Conservation (phyloP, 768 basidiomycete species). For the Dacryopinax primogenitus region DNA sequence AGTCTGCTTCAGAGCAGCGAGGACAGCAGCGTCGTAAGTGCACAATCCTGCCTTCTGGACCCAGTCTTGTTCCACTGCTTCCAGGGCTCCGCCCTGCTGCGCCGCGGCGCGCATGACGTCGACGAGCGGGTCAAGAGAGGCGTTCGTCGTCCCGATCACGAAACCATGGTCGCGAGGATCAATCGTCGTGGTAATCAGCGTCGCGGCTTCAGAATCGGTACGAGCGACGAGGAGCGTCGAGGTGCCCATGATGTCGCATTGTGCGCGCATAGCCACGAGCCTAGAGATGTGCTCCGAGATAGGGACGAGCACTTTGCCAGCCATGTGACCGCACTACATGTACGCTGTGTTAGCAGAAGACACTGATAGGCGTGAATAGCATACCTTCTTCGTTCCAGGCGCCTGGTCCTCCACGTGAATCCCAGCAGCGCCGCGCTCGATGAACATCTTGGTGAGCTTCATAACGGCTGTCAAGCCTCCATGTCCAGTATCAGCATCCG, state of each 20-base stretch:
- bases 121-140: conserved; percentile 55
- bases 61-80: conserved; percentile 85
- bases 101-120: conserved; percentile 76
- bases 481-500: conserved; percentile 97
- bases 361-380: conserved; percentile 24
- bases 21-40: conserved; percentile 52
- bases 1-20: conserved; percentile 44
- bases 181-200: conserved; percentile 90
- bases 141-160: conserved; percentile 83
- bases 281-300: conserved; percentile 97
- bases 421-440: conserved; percentile 95
- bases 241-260: conserved; percentile 98
- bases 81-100: conserved; percentile 61
- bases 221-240: conserved; percentile 86
- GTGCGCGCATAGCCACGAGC: conserved; percentile 88
- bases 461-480: conserved; percentile 96
- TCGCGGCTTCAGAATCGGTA: conserved; percentile 96
- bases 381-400: conserved; percentile 83
- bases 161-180: conserved; percentile 96
- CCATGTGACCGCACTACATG: conserved; percentile 65
- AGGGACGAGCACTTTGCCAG: conserved; percentile 91
- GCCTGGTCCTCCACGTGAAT: conserved; percentile 98
- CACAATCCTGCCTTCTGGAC: conserved; percentile 59
- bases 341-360: background rate
- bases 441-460: conserved; percentile 98